Conservation (phyloP, 768 basidiomycete genomes). For the Pilatotrama ljubarskyi region DNA sequence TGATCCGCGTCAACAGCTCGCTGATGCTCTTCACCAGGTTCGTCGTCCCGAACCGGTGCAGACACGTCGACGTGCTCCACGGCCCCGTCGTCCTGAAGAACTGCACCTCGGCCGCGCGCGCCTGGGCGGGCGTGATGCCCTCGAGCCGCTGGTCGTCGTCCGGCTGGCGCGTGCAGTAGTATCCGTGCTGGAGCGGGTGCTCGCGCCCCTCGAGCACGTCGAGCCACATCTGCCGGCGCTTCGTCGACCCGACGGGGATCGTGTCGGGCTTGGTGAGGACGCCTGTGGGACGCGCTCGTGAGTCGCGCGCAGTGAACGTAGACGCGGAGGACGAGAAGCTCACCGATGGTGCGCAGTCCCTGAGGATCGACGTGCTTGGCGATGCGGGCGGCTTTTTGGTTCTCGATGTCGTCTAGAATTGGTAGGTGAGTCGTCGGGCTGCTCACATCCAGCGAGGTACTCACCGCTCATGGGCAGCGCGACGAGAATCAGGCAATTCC, state of each 20-base stretch:
- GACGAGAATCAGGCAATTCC: constrained; percentile 60
- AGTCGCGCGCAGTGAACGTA: neutral
- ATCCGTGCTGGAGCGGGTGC: constrained; percentile 46
- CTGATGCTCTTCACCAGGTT: constrained; percentile 59
- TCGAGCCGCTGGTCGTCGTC: constrained; percentile 55
- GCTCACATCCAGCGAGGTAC: constrained; percentile 41
- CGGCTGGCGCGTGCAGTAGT: constrained; percentile 68
- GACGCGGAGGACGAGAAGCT: neutral
- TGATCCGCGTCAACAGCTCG: constrained; percentile 42
- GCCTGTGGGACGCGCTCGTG: constrained; percentile 32
- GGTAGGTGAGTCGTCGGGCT: neutral
- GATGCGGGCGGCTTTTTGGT: constrained; percentile 68
- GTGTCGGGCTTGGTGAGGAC: constrained; percentile 60
- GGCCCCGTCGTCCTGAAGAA: constrained; percentile 54
- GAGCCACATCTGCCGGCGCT: constrained; percentile 42
- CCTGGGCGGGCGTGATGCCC: constrained; percentile 39
- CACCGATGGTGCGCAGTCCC: constrained; percentile 72
- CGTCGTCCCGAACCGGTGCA: constrained; percentile 54
- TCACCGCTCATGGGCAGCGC: constrained; percentile 35
- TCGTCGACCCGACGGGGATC: constrained; percentile 38
- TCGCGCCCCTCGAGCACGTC: constrained; percentile 51
- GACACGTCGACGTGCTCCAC: constrained; percentile 49
- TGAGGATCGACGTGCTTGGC: constrained; percentile 58
- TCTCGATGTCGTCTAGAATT: constrained; percentile 75
- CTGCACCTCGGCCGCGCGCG: constrained; percentile 38